Base-by-base conservation (phyloP, 495 filamentous ascomycete genomes). In the Hypoxylon lienhwacheense region DNA sequence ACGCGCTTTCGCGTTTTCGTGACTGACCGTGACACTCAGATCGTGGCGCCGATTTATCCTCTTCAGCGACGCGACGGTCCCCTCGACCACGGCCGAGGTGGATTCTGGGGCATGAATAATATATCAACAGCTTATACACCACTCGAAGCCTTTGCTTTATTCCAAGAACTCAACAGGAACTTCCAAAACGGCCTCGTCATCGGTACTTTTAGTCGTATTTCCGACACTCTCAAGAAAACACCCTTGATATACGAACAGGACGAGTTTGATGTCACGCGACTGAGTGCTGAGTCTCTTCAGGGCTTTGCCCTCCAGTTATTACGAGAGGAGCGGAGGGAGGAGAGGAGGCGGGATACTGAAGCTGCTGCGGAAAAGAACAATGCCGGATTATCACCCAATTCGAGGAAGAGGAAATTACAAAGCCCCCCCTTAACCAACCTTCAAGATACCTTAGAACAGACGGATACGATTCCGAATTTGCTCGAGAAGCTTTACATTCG, bases 61-160 rank as follows among this genome's bases (percentile, higher is more conserved):
- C 59, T 74, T 42, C 68, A 72, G 66, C 64, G 67, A 70, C 73
- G 70, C 63, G 73, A 72, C 68, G 69, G 63, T 71, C 76, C 75
- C 77, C 77, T 81, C 77, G 79, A 75, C 70, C 47, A 66, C 73
- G 69, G 73, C 73, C 77, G 77, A 79, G 79, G 77, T 66, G 74
- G 68, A 72, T 66, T 66, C 62, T 64, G 73, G 72, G 78, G 77
- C 70, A 80, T 80, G 77, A 81, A 73, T 73, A 68, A 72, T 63
- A 59, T 70, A 41, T 68, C 82, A 67, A 78, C 79, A 57, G 71
- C 80, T 56, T 91, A 91, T 71, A 92, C 90, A 53, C 85, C 86
- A 44, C 86, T 96, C 74, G 92, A 97, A 78, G 84, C 82, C 25
- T 79, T 97, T 14, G 80, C 97, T 47, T 82, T 98, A 55, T 93